Percentiles rank a stretch among this genome's conserved stretches.
These are phyloP conservation scores for Scenedesmus sp. DNA, from an alignment of 163 green algal genomes.

Conservation along the genomic window DNA sequence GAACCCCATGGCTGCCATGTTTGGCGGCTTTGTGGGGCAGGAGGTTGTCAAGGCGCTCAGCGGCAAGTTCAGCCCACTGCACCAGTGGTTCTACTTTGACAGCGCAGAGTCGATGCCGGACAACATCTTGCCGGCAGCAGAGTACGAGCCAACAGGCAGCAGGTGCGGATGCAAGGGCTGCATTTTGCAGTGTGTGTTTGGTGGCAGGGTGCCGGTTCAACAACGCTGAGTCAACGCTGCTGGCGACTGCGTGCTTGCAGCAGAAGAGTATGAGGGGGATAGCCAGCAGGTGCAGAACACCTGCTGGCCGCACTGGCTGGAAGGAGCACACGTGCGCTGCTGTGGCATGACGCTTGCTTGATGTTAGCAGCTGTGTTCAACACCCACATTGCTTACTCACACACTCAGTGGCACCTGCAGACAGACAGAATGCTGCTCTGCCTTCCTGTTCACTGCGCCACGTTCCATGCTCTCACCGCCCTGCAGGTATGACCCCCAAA, in stretches of 20 bases:
- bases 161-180: slow-evolving; percentile 55
- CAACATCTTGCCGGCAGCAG: slow-evolving; percentile 72
- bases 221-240: neutral
- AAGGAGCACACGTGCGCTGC: too few relatives aligned
- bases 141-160: slow-evolving; percentile 77
- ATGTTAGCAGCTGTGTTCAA: neutral
- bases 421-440: neutral
- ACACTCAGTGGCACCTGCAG: neutral
- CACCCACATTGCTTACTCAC: neutral
- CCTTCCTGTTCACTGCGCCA: neutral
- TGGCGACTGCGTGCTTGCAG: neutral
- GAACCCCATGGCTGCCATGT: slow-evolving; percentile 96
- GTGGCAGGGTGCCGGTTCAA: slow-evolving; percentile 59
- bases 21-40: slow-evolving; percentile 98
- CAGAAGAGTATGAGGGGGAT: slow-evolving; percentile 36
- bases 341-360: neutral
- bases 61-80: slow-evolving; percentile 97
- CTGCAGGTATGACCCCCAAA: slow-evolving; percentile 90
- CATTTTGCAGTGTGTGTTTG: too few relatives aligned
- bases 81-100: slow-evolving; percentile 97
- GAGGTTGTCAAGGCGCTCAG: slow-evolving; percentile 98
- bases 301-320: too few relatives aligned
- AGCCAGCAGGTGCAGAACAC: too few relatives aligned
- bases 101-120: slow-evolving; percentile 90
- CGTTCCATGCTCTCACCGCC: neutral